phyloP scores from a whole-genome alignment of 371 early-diverging fungal species.

The Pancytospora philotis region DNA sequence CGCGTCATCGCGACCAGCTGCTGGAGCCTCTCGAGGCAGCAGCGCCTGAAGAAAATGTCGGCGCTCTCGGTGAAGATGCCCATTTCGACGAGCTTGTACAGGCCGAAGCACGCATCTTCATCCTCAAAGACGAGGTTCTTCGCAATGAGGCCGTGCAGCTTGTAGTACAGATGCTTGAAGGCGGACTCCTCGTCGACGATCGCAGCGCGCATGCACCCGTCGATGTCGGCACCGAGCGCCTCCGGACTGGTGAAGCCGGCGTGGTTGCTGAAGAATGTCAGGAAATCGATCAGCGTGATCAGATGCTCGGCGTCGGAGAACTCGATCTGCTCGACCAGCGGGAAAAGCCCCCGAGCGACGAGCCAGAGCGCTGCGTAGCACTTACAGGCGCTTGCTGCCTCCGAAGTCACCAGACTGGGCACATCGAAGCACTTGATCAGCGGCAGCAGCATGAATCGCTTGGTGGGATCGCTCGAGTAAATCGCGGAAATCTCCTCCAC shows the following conservation, averaged over 20 bases:
- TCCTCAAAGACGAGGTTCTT: slow-evolving; percentile 15
- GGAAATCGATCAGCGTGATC: slow-evolving; percentile 15
- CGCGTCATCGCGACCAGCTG: slow-evolving; percentile 8
- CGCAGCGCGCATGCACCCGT: background rate
- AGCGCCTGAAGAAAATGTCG: slow-evolving; percentile 3
- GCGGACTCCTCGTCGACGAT: background rate
- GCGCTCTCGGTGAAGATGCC: slow-evolving; percentile 8
- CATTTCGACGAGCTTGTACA: slow-evolving; percentile 25
- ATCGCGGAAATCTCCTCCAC: background rate
- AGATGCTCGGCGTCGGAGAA: slow-evolving; percentile 12
- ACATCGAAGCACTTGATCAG: slow-evolving; percentile 15
- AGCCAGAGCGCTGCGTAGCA: slow-evolving; percentile 35
- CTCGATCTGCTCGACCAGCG: slow-evolving; percentile 1
- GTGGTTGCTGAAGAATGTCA: slow-evolving; percentile 16
- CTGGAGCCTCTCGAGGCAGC: slow-evolving; percentile 1
- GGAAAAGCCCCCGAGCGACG: slow-evolving; percentile 17
- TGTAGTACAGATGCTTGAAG: slow-evolving; percentile 9
- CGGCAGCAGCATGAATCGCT: background rate
- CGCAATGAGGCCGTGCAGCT: background rate
- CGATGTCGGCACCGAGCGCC: background rate
- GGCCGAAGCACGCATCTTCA: slow-evolving; percentile 7
- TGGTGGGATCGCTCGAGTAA: background rate
- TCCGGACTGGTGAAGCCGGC: background rate
- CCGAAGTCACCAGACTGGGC: background rate
- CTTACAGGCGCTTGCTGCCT: background rate